Conservation (phyloP, 2,329 filamentous ascomycete species). For the Pseudogymnoascus verrucosus region DNA sequence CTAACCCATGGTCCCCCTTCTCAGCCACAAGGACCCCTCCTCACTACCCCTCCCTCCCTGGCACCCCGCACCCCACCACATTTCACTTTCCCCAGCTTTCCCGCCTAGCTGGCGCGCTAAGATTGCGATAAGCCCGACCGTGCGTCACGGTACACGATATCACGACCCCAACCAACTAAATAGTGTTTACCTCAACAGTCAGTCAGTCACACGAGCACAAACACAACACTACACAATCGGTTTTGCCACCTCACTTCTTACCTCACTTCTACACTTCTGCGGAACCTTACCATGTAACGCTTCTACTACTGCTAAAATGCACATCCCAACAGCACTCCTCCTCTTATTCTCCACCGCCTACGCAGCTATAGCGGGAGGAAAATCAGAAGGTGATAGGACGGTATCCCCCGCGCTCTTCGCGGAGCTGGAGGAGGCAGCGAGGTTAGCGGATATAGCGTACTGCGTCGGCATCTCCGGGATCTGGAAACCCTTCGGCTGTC, state of each 20-base stretch:
- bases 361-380: background rate
- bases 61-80: background rate
- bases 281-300: background rate
- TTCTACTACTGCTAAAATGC: slow-evolving; percentile 19
- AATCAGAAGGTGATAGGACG: slow-evolving; percentile 14
- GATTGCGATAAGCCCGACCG: background rate
- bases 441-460: slow-evolving; percentile 89
- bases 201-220: background rate
- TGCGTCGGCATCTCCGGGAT: slow-evolving; percentile 84
- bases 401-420: slow-evolving; percentile 62
- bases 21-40: background rate
- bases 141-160: background rate
- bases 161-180: background rate
- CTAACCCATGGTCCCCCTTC: background rate
- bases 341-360: slow-evolving; percentile 24
- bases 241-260: background rate
- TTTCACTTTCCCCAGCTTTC: background rate
- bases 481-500: slow-evolving; percentile 72
- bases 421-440: slow-evolving; percentile 78
- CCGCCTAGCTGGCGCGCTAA: background rate
- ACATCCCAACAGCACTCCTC: slow-evolving; percentile 12
- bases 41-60: background rate
- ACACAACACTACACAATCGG: background rate
- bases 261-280: background rate
- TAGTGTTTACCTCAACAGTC: background rate